Base-by-base conservation (phyloP, 2,329 filamentous ascomycete species). In the Cryphonectria japonica region DNA sequence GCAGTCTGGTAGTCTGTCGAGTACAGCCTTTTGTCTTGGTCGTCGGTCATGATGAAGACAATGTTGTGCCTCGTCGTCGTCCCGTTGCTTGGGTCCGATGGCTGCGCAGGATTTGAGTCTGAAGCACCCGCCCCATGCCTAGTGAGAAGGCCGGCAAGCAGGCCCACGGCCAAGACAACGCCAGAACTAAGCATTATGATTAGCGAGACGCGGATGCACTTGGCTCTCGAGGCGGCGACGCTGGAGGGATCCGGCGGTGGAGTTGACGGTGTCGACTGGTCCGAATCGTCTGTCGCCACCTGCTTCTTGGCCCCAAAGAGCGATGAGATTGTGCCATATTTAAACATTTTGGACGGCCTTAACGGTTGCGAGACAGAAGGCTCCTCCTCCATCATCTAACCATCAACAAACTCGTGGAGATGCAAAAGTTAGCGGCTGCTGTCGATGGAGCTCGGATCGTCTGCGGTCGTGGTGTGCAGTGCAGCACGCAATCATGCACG, bases 41-140 rank as follows among this genome's bases (percentile, higher is more conserved):
- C 75, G 19, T 76, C 74, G 13, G 74, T 75, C 67, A 76, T 71
- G 16, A 77, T 75, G 34, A 76, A 74, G 13, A 76, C 72, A 34
- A 76, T 75, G 46, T 76, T 76, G 19, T 78, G 77, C 32, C 52
- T 50, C 34, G 34, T 6, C 34, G 34, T 34, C 11, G 11, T 14
- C 3, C 32, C 26, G 67, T 34, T 64, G 60, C 13, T 59, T 8
- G 37, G 37, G 13, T 39, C 37, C 37, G 37, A 13, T 39, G 37
- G 37, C 37, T 39, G 37, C 37, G 26, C 50, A 8, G 66, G 37
- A 0, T 34, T 39, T 14, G 46, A 26, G 22, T 26, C 50, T 13
- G 43, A 64, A 4, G 68, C 65, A 32, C 34, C 37, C 3, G 64
- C 70, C 7, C 46, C 7, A 16, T 68, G 68, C 14, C 71, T 59